These are phyloP conservation scores for Rhodotorula mucilaginosa DNA, from an alignment of 1,284 basidiomycete species.

Conservation along the genomic window DNA sequence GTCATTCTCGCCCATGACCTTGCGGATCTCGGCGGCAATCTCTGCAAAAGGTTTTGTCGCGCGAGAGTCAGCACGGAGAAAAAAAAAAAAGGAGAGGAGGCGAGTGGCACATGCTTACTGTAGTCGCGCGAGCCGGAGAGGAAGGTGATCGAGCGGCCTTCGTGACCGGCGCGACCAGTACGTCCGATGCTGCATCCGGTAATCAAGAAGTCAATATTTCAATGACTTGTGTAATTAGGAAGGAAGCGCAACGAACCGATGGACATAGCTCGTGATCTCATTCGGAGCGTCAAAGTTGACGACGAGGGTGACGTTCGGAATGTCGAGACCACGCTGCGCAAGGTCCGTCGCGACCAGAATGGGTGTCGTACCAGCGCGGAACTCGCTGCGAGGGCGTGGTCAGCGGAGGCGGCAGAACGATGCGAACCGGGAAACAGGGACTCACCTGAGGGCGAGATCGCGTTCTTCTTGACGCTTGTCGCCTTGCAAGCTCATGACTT, in stretches of 20 bases:
- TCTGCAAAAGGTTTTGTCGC: background rate
- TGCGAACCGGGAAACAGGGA: background rate
- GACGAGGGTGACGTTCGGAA: constrained; percentile 90
- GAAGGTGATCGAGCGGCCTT: constrained; percentile 90
- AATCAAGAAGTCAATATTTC: too few species aligned
- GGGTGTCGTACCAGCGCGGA: constrained; percentile 76
- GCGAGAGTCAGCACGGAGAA: too few species aligned
- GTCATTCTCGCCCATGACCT: constrained; percentile 3
- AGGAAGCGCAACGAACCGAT: constrained; percentile 55
- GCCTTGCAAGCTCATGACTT: constrained; percentile 49
- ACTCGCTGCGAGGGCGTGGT: constrained; percentile 47
- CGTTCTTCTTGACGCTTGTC: constrained; percentile 49
- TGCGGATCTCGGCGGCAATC: background rate
- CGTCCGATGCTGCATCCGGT: constrained; percentile 66
- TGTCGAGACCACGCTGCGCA: constrained; percentile 94
- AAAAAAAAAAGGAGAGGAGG: too few species aligned
- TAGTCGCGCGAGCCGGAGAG: constrained; percentile 81
- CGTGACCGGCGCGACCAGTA: constrained; percentile 91
- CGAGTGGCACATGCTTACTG: constrained; percentile 47
- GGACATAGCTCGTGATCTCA: constrained; percentile 84
- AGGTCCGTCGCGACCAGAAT: constrained; percentile 95
- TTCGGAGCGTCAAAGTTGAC: constrained; percentile 83
- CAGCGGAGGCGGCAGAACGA: background rate
- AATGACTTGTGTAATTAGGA: too few species aligned
- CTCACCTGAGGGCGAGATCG: constrained; percentile 63